Evolutionary conservation across 345 rosid species (phyloP), one percentile per base, ranked within the genome.

Genomic region (Sisymbrium irio): DNA sequence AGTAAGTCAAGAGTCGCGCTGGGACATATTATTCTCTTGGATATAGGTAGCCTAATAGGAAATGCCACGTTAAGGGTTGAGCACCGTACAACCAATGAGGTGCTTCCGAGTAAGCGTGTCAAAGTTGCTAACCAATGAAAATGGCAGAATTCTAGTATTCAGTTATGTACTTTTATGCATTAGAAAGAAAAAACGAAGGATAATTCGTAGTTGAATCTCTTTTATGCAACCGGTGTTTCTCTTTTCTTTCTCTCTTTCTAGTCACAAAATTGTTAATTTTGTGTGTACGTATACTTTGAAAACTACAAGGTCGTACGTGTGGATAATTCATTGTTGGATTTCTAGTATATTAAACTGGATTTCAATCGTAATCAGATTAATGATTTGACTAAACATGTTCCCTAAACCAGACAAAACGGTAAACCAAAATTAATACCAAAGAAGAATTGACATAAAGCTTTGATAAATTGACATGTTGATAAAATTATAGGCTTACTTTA

Each of bases 361-460:
- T 12, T 55, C 7, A 41, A 41, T 18, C 44, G 15, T 69, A 41
- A 18, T 56, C 33, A 28, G 54, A 49, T 27, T n/a, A 53, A n/a
- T 50, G 15, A 49, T 65, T 20, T 65, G 64, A 68, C 55, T 17
- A 27, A 19, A 68, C 19, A 44, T 12, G 62, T 27, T 54, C 18
- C 7, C 10, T 18, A 30, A 56, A 42, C 73, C 28, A 69, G 25
- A 57, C 14, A 57, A 57, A 41, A 55, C 9, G 42, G 35, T 68
- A 55, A 19, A 42, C 65, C 42, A 3, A 18, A 27, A 2, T 27
- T 2, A 27, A 20, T 17, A 7, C 30, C 44, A 69, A 67, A 54
- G 53, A 68, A 42, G 55, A 32, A 41, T 28, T 55, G 22, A 69
- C 73, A 42, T 57, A 42, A 30, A 68, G n/a, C 32, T 11, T 28